Evolutionary conservation across 805 yeast species (phyloP).

Genomic region (Blastobotrys chiropterorum): DNA sequence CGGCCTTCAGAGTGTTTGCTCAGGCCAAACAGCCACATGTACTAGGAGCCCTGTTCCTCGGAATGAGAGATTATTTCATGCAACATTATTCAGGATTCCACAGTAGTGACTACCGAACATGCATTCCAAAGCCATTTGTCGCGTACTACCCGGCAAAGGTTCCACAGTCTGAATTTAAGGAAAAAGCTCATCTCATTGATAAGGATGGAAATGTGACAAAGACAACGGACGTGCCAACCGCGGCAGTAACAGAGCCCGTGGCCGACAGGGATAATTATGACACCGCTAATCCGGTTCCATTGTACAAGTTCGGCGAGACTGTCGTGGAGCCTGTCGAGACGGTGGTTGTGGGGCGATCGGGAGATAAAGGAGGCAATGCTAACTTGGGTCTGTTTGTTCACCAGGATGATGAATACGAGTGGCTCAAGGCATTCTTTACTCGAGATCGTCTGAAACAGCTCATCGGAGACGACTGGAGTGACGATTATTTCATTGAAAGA

Average conservation of each 20-base stretch:
- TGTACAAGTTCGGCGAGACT: not conserved
- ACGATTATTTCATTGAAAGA: slow-evolving; percentile 2
- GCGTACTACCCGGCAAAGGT: slow-evolving; percentile 3
- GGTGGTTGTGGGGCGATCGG: not conserved
- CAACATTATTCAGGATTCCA: slow-evolving; percentile 3
- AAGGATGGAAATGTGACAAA: not conserved
- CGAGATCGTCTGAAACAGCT: not conserved
- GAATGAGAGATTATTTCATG: not conserved
- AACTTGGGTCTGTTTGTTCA: slow-evolving; percentile 3
- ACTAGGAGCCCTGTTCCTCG: slow-evolving; percentile 1
- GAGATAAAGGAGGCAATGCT: slow-evolving; percentile 2
- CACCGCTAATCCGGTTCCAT: not conserved
- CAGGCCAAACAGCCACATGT: not conserved
- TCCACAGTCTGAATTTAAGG: slow-evolving; percentile 3
- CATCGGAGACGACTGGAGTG: slow-evolving; percentile 3
- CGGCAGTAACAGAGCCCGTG: not conserved
- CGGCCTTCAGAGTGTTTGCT: not conserved
- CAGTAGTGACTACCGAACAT: not conserved
- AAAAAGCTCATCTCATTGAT: not conserved
- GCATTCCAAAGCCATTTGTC: not conserved
- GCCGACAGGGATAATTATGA: not conserved
- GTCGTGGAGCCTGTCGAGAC: not conserved
- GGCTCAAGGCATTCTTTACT: not conserved
- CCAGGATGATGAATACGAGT: slow-evolving; percentile 1
- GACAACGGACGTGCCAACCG: not conserved